phyloP scores from a whole-genome alignment of 306 rosid genomes.

The Prosopis cineraria region DNA sequence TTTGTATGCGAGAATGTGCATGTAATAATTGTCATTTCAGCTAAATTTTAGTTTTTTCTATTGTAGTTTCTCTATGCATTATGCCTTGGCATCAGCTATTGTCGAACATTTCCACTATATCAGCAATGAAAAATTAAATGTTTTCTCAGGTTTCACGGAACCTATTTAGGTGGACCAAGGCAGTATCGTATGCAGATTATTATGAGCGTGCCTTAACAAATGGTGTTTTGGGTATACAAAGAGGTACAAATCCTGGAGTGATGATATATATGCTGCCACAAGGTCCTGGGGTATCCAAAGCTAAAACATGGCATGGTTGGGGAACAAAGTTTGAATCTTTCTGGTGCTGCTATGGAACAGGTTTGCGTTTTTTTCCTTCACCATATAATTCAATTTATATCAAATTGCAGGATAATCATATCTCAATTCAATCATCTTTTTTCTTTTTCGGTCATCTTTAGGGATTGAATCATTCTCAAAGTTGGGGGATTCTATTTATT shows the following conservation, averaged over 20 bases:
- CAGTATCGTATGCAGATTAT: conserved; percentile 59
- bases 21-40: neutral
- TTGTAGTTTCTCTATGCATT: neutral
- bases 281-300: conserved; percentile 58
- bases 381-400: neutral
- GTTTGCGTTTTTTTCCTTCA: conserved; percentile 23
- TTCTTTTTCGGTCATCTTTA: conserved; percentile 13
- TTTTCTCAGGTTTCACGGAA: conserved; percentile 61
- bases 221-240: conserved; percentile 74
- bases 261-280: conserved; percentile 79
- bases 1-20: neutral
- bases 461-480: conserved; percentile 75
- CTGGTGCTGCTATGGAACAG: conserved; percentile 88
- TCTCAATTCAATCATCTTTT: neutral
- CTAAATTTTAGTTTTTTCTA: neutral
- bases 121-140: neutral
- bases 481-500: conserved; percentile 73
- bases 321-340: conserved; percentile 52
- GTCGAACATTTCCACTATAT: neutral
- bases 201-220: conserved; percentile 74
- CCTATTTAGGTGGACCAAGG: conserved; percentile 74
- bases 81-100: neutral
- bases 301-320: conserved; percentile 62
- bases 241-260: conserved; percentile 79
- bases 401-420: neutral